Conservation (phyloP, 2,329 filamentous ascomycete species). For the Sarocladium oryzae region DNA sequence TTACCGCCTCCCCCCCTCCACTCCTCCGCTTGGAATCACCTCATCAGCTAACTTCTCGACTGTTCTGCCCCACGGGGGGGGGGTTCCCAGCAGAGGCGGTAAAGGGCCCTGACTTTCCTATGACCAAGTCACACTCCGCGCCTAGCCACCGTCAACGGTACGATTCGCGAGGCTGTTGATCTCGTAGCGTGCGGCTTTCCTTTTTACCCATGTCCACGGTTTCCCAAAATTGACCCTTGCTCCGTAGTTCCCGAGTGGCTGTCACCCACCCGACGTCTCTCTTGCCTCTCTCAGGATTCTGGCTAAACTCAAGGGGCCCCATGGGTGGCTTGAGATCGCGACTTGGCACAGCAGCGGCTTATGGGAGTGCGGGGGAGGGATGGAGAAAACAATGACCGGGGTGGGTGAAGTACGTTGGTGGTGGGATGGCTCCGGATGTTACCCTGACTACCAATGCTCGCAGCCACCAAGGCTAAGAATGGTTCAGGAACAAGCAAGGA, state of each 20-base stretch:
- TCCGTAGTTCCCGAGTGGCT: not conserved
- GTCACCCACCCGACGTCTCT: not conserved
- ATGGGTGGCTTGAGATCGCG: not conserved
- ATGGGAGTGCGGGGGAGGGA: not conserved
- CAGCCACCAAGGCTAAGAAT: not conserved
- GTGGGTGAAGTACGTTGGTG: not conserved
- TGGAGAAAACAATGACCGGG: not conserved
- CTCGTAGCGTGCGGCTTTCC: too few relatives aligned
- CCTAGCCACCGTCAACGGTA: not conserved
- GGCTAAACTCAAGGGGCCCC: constrained; percentile 5
- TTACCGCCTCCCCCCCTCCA: not conserved
- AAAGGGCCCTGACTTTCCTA: not conserved
- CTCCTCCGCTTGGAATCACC: not conserved
- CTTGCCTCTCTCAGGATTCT: constrained; percentile 3
- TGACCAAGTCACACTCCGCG: not conserved
- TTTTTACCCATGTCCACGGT: too few relatives aligned
- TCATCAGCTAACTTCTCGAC: not conserved
- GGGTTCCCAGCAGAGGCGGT: not conserved
- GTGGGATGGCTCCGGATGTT: not conserved
- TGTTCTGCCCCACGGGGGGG: not conserved
- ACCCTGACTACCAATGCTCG: not conserved
- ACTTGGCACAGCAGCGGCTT: not conserved
- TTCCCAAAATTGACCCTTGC: not conserved
- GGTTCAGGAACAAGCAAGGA: not conserved
- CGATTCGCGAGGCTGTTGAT: not conserved